Conservation (phyloP, 768 basidiomycete species). For the Lyophyllum atratum region DNA sequence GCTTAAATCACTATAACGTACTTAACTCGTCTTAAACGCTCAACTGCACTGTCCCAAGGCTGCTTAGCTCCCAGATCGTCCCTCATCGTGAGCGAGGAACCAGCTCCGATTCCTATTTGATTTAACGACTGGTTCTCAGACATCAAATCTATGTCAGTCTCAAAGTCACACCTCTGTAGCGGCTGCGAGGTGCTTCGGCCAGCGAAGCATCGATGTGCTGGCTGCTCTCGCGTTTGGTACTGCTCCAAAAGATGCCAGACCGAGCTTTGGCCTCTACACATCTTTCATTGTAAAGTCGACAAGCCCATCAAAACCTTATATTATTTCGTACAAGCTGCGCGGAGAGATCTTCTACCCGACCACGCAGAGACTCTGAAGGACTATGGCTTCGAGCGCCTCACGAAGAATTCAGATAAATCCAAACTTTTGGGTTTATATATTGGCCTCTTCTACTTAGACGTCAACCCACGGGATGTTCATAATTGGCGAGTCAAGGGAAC, state of each 20-base stretch:
- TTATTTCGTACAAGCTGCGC: conserved; percentile 29
- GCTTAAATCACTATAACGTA: not conserved
- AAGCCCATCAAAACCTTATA: conserved; percentile 31
- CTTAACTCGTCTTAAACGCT: not conserved
- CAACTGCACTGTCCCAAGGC: not conserved
- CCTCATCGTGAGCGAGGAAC: not conserved
- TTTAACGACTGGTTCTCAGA: not conserved
- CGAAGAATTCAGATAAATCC: conserved; percentile 11
- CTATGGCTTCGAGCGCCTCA: conserved; percentile 34
- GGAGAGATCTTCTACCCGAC: conserved; percentile 26
- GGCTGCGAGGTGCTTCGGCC: conserved; percentile 9
- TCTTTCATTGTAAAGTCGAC: conserved; percentile 30
- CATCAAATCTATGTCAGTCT: not conserved
- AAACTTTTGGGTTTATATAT: conserved; percentile 33
- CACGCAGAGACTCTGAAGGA: conserved; percentile 33
- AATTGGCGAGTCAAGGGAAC: conserved; percentile 33
- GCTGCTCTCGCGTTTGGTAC: conserved; percentile 30
- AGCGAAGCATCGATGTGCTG: conserved; percentile 17
- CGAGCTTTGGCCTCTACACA: conserved; percentile 29
- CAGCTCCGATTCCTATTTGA: not conserved
- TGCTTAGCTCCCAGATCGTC: not conserved
- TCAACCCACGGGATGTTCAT: conserved; percentile 29
- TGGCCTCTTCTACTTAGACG: conserved; percentile 23
- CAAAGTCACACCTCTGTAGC: not conserved
- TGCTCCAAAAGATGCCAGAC: conserved; percentile 33